phyloP scores from a whole-genome alignment of 306 rosid species.

The Sesbania bispinosa region DNA sequence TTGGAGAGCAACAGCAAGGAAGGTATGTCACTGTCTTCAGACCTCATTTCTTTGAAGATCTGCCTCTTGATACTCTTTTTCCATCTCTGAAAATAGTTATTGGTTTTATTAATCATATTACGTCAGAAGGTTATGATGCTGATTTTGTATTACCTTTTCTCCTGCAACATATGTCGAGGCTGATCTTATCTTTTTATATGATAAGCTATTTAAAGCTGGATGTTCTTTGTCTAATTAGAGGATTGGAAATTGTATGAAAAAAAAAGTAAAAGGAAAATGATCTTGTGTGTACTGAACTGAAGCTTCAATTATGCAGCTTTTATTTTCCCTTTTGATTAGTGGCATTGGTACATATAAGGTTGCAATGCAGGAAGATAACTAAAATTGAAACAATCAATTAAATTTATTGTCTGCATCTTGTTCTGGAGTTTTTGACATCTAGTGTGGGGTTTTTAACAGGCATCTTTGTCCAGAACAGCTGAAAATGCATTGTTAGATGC shows the following conservation, averaged over 20 bases:
- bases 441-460: conserved; percentile 53
- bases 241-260: not conserved
- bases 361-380: not conserved
- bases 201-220: not conserved
- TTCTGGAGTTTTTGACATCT: conserved; percentile 21
- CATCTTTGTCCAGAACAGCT: conserved; percentile 65
- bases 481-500: conserved; percentile 74
- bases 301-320: not conserved
- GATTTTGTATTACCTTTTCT: too few relatives aligned
- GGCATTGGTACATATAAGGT: not conserved
- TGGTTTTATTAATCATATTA: too few relatives aligned
- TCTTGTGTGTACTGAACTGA: not conserved
- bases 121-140: too few relatives aligned
- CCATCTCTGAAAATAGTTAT: not conserved
- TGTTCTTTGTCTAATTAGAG: not conserved
- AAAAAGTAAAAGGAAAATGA: not conserved
- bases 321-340: not conserved
- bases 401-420: not conserved
- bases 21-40: conserved; percentile 41
- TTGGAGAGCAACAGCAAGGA: conserved; percentile 96
- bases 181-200: too few relatives aligned
- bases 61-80: not conserved
- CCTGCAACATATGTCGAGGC: too few relatives aligned
- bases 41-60: not conserved
- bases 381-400: not conserved